Evolutionary conservation across 2,329 filamentous ascomycete genomes (phyloP).

Genomic region (Fusarium haematococcum): DNA sequence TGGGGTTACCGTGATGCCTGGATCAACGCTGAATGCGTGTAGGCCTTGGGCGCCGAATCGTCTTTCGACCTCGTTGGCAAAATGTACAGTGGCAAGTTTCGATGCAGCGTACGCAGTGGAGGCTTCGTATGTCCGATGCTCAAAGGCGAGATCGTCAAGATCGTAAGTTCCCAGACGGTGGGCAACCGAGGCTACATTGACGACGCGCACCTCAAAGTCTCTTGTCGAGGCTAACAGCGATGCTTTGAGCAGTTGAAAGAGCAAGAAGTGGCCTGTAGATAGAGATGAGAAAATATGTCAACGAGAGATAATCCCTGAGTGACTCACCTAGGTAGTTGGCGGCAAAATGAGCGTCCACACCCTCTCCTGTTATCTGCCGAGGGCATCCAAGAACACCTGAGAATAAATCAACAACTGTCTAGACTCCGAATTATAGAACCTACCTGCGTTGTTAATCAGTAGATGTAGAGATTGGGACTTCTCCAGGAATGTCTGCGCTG

Average conservation of each 20-base stretch:
- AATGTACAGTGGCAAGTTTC: not conserved
- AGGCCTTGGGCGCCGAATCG: not conserved
- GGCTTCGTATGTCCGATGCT: not conserved
- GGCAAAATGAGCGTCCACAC: slow-evolving; percentile 3
- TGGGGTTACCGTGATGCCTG: not conserved
- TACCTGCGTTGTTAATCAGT: not conserved
- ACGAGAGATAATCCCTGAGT: accelerated
- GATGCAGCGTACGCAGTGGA: not conserved
- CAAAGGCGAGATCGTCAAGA: not conserved
- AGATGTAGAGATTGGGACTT: not conserved
- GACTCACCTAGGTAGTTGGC: not conserved
- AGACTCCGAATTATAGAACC: not conserved
- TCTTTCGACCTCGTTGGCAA: not conserved
- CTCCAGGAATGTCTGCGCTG: not conserved
- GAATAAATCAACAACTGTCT: not conserved
- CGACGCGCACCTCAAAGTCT: not conserved
- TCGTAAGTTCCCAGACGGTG: not conserved
- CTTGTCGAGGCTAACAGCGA: not conserved
- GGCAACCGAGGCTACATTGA: not conserved
- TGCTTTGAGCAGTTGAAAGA: not conserved
- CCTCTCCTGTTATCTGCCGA: not conserved
- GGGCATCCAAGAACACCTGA: not conserved
- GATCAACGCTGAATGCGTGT: slow-evolving; percentile 1
- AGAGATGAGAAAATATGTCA: not conserved
- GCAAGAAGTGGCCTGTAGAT: not conserved